These are phyloP conservation scores for Trichophyton mentagrophytes DNA, from an alignment of 2,329 filamentous ascomycete species.

Conservation along the genomic window DNA sequence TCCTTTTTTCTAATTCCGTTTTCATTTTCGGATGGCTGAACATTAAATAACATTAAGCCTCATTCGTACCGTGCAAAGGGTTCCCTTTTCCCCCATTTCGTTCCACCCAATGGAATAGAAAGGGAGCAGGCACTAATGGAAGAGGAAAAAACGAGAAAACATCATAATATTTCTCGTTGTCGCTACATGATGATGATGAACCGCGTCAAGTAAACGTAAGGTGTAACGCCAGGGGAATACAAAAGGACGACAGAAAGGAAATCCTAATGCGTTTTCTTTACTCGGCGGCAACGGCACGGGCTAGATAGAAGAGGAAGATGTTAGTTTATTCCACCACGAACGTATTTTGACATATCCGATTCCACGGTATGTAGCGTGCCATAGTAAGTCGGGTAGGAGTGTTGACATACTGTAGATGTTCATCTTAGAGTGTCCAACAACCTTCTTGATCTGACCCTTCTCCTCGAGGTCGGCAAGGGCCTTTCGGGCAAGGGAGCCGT, in stretches of 20 bases:
- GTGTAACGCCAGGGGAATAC: constrained; percentile 21
- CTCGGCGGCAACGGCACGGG: constrained; percentile 32
- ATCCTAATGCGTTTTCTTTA: constrained; percentile 26
- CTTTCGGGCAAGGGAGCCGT: constrained; percentile 86
- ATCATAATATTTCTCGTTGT: constrained; percentile 2
- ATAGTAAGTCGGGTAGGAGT: background rate
- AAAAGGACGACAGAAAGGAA: constrained; percentile 15
- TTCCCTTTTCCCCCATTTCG: background rate
- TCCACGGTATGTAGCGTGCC: too few species aligned
- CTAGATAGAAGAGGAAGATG: constrained; percentile 15
- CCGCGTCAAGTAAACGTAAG: constrained; percentile 6
- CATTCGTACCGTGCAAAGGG: background rate
- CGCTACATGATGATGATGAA: constrained; percentile 5
- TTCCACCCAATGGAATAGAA: constrained; percentile 1
- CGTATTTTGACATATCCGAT: too few species aligned
- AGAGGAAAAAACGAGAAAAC: background rate
- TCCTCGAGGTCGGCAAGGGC: constrained; percentile 89
- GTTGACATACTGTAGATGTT: constrained; percentile 83
- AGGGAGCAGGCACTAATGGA: background rate
- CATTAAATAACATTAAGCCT: constrained; percentile 2
- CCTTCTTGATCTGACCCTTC: constrained; percentile 96
- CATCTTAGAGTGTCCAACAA: constrained; percentile 92
- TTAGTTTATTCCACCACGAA: background rate
- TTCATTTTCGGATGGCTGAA: constrained; percentile 4
- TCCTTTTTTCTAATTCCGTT: background rate